Evolutionary conservation across 2,329 filamentous ascomycete genomes (phyloP), one percentile per base, ranked within the genome.

Genomic region (Botrytis byssoidea): DNA sequence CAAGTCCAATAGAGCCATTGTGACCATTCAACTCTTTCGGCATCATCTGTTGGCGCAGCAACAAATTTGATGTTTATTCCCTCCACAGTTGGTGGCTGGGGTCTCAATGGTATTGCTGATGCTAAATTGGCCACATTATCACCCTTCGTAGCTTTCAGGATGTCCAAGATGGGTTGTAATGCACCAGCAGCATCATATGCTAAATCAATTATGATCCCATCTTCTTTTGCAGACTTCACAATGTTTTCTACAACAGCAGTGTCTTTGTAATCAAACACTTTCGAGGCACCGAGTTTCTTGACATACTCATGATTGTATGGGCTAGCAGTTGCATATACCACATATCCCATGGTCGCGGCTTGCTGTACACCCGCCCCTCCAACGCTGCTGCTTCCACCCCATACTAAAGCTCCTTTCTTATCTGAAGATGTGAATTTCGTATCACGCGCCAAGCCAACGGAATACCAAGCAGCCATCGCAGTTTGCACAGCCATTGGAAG

Each of bases 61-160:
- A 90, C 64, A 42, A 72, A 72, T 32, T 69, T 61, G 32, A 69
- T 42, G 29, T 60, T 57, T 2, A 72, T 25, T 29, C 64, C 71
- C 20, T 72, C 64, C 29, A 68, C 29, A 44, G 40, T 37, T 69
- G 51, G 29, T 6, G 46, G 25, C 18, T 69, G 87, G 40, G 90
- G 84, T 0, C 88, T 88, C 7, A 91, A 79, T 82, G 90, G 84
- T 40, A 89, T 80, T 0, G 88, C 89, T 74, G 83, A 83, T 25
- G 84, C 83, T 51, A 91, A 81, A 10, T 85, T 87, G 46, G 78
- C 77, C 6, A 88, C 76, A 2, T 84, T 85, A 1, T 84, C 84
- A 4, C 83, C 79, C 46, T 84, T 78, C 3, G 84, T 85, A 5
- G 86, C 86, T 71, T 89, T 87, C 79, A 87, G 88, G 79, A 89